Evolutionary conservation across 805 yeast species (phyloP), one percentile per base, ranked within the genome.

Genomic region (Ogataea nitratoaversa): DNA sequence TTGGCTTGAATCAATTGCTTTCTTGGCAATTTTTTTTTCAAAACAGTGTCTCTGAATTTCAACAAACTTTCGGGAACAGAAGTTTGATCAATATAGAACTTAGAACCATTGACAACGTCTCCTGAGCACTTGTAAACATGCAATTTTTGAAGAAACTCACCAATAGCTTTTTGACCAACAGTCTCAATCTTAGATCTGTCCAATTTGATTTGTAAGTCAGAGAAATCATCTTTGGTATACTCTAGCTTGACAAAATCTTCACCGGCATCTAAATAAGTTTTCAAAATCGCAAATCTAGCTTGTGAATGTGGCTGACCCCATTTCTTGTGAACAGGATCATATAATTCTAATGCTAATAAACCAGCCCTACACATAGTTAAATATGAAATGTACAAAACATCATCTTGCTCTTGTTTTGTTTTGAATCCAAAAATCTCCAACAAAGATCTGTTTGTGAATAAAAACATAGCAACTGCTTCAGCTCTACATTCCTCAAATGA

Each of bases 251-350:
- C 79, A 30, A 87, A 81, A 14, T 67, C 74, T 19, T 67, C 62
- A 22, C 84, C 80, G 1, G 88, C 82, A 39, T 78, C 71, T 53
- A 84, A 64, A 57, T 85, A 79, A 12, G 82, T 74, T 66, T 84
- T 85, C 72, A 85, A 71, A 50, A 88, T 87, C 24, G 93, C 86
- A 64, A 74, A 88, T 62, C 96, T 72, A 3, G 95, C 96, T 66
- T 87, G 95, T 88, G 87, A 86, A 60, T 88, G 96, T 12, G 96
- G 81, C 66, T 88, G 96, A 23, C 96, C 96, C 95, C 96, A 88
- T 64, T 86, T 87, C 43, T 70, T 67, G 22, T 86, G 73, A 33
- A 64, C 63, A 30, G 95, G 95, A 61, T 88, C 95, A 88, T 95
- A 88, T 59, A 74, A 85, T 61, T 88, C 95, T 56, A 88, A 71